These are phyloP conservation scores for Backusella parvicylindrica DNA, from an alignment of 192 early-diverging fungal genomes.

Conservation along the genomic window DNA sequence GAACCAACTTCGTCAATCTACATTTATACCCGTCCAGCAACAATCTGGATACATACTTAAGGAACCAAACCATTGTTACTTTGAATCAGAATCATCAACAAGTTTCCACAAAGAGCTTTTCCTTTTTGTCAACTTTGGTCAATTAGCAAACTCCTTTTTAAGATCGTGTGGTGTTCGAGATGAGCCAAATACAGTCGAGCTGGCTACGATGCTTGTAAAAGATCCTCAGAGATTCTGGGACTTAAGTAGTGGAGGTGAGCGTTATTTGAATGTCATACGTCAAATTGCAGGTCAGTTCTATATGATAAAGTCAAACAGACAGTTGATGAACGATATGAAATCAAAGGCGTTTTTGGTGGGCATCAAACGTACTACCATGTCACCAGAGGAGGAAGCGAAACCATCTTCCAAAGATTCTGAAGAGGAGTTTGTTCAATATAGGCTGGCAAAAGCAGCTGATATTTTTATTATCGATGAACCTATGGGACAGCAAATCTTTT, in stretches of 20 bases:
- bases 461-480: conserved; percentile 83
- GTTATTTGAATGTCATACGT: conserved; percentile 66
- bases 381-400: not conserved
- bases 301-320: conserved; percentile 35
- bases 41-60: conserved; percentile 39
- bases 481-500: conserved; percentile 67
- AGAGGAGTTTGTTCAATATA: conserved; percentile 50
- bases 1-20: conserved; percentile 40
- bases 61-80: conserved; percentile 50
- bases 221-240: conserved; percentile 34
- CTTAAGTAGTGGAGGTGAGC: conserved; percentile 45
- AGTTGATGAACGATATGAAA: conserved; percentile 58
- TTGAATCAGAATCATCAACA: conserved; percentile 39
- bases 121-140: conserved; percentile 67
- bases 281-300: conserved; percentile 68
- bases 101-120: conserved; percentile 52
- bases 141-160: conserved; percentile 70
- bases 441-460: conserved; percentile 62
- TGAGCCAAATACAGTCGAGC: conserved; percentile 70
- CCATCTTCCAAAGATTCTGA: conserved; percentile 13
- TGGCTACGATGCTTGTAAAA: conserved; percentile 61
- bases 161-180: conserved; percentile 81
- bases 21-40: conserved; percentile 63
- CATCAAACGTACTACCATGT: conserved; percentile 21
- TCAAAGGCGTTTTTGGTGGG: conserved; percentile 64